Conservation (phyloP, 306 rosid genomes). For the Cucurbita maxima region DNA sequence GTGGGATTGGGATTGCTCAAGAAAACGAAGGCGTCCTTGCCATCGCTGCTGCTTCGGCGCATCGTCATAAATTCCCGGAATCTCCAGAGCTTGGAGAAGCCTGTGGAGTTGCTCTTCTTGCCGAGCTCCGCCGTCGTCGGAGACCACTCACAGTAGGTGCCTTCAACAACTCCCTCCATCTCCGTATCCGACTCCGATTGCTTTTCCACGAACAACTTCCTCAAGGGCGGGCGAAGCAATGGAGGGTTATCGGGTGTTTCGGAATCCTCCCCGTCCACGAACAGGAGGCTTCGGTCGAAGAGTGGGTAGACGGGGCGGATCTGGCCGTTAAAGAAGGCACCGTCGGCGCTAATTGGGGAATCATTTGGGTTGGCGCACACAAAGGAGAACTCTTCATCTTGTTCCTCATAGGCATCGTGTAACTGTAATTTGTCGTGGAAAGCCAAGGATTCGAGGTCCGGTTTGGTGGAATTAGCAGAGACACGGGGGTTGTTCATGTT, state of each 20-base stretch:
- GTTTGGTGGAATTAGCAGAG: not conserved
- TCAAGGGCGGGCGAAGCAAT: slow-evolving; percentile 26
- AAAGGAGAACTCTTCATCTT: slow-evolving; percentile 62
- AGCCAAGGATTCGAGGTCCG: not conserved
- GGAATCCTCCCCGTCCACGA: slow-evolving; percentile 19
- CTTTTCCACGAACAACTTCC: slow-evolving; percentile 33
- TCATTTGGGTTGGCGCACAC: slow-evolving; percentile 32
- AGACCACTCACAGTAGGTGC: slow-evolving; percentile 63
- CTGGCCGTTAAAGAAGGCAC: slow-evolving; percentile 55
- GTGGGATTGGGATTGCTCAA: slow-evolving; percentile 21
- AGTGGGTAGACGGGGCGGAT: slow-evolving; percentile 61
- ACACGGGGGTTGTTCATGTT: slow-evolving; percentile 10
- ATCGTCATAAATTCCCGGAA: slow-evolving; percentile 33
- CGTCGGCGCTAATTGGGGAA: slow-evolving; percentile 58
- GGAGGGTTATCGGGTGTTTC: not conserved
- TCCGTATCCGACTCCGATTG: slow-evolving; percentile 10
- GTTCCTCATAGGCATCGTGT: not conserved
- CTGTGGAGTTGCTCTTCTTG: slow-evolving; percentile 74
- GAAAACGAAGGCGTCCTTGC: slow-evolving; percentile 69
- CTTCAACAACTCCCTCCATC: slow-evolving; percentile 9
- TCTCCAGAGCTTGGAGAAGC: slow-evolving; percentile 67
- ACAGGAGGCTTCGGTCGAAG: slow-evolving; percentile 46
- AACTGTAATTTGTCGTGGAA: not conserved
- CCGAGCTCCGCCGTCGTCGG: slow-evolving; percentile 23
- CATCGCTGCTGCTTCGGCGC: slow-evolving; percentile 74